These are phyloP conservation scores for Linderniella brevidens DNA, from an alignment of 257 asterid species.

Conservation along the genomic window DNA sequence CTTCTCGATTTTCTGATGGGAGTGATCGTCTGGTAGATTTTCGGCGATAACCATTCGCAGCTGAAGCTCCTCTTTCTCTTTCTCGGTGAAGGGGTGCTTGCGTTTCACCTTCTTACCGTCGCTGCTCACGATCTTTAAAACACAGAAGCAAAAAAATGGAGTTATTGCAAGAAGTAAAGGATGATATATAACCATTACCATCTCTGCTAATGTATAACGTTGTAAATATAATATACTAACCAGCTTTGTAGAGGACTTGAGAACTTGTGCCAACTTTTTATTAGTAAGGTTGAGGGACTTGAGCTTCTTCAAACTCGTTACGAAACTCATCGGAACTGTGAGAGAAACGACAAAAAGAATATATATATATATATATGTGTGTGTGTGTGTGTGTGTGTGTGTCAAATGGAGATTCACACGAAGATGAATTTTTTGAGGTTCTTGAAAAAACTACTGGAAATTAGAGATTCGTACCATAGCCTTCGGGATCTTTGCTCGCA, in stretches of 20 bases:
- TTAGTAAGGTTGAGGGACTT: constrained; percentile 60
- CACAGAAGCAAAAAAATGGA: background rate
- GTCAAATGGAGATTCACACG: too few relatives aligned
- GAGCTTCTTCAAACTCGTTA: constrained; percentile 74
- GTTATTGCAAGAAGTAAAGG: background rate
- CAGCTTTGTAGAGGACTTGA: constrained; percentile 63
- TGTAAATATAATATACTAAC: constrained; percentile 18
- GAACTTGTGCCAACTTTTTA: constrained; percentile 70
- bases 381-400: too few relatives aligned
- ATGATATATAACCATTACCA: background rate
- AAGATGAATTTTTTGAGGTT: too few relatives aligned
- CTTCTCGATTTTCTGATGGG: constrained; percentile 5
- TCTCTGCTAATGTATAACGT: too few relatives aligned
- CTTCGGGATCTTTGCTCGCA: constrained; percentile 69
- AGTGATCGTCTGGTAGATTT: constrained; percentile 9
- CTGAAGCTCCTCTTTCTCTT: constrained; percentile 57
- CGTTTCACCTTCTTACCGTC: constrained; percentile 88
- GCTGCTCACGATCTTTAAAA: constrained; percentile 49
- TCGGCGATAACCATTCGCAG: constrained; percentile 5
- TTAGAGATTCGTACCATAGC: constrained; percentile 46
- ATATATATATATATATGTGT: too few relatives aligned
- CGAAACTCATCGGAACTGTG: constrained; percentile 66
- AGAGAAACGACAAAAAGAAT: background rate
- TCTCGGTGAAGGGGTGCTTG: constrained; percentile 52
- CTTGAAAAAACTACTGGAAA: background rate